phyloP scores from a whole-genome alignment of 1,284 basidiomycete species.

The Cryptococcus sp. region DNA sequence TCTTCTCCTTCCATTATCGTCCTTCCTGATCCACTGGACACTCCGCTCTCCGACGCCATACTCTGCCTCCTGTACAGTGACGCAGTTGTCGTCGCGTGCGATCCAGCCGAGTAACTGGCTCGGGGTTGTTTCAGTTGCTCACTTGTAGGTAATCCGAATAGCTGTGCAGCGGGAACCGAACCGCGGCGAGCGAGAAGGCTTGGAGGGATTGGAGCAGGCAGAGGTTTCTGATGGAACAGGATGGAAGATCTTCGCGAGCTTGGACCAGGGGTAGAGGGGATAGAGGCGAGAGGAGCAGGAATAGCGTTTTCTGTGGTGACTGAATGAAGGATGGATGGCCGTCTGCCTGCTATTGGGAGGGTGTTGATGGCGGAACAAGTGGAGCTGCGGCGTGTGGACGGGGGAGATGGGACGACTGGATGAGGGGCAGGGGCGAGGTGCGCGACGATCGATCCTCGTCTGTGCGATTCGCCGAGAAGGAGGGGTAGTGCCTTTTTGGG shows the following conservation, averaged over 20 bases:
- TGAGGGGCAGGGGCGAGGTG: neutral
- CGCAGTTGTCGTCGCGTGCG: constrained; percentile 14
- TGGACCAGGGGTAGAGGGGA: constrained; percentile 2
- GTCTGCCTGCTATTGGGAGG: constrained; percentile 14
- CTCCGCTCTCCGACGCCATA: constrained; percentile 13
- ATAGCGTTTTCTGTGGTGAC: constrained; percentile 10
- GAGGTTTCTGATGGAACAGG: constrained; percentile 25
- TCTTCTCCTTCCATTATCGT: constrained; percentile 9
- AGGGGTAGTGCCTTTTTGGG: neutral
- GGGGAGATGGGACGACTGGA: constrained; percentile 8
- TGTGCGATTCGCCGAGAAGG: constrained; percentile 8
- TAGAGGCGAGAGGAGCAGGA: constrained; percentile 1
- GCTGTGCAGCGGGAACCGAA: constrained; percentile 18
- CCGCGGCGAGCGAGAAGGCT: constrained; percentile 31
- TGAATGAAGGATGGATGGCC: constrained; percentile 22
- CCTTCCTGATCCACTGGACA: constrained; percentile 8
- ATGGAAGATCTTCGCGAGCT: constrained; percentile 11
- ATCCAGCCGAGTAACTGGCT: constrained; percentile 10
- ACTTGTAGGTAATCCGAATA: constrained; percentile 17
- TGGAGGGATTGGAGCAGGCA: constrained; percentile 33
- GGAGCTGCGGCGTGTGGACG: constrained; percentile 15
- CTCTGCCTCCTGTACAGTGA: constrained; percentile 21
- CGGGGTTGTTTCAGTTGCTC: constrained; percentile 12
- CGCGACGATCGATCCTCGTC: constrained; percentile 12
- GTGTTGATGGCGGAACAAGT: constrained; percentile 23